These are phyloP conservation scores for Cutaneotrichosporon curvatum DNA, from an alignment of 1,284 basidiomycete genomes.

Conservation along the genomic window DNA sequence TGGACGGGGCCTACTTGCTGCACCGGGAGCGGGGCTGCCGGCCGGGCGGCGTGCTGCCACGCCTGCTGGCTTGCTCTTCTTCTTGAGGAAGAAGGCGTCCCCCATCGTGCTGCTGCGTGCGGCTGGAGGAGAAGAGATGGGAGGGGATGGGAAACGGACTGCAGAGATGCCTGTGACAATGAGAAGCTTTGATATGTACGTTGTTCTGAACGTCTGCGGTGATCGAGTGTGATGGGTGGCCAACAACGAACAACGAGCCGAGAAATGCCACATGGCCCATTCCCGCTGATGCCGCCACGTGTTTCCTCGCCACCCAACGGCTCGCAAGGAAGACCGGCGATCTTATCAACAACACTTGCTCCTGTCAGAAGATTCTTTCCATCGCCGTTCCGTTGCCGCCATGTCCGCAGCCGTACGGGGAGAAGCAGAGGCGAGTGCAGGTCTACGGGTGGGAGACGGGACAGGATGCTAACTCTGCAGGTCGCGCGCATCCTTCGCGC, in stretches of 20 bases:
- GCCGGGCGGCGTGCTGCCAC: constrained; percentile 1
- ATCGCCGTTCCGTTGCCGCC: background rate
- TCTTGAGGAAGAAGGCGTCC: constrained; percentile 33
- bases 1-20: too few relatives aligned
- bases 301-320: constrained; percentile 8
- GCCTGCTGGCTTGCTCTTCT: constrained; percentile 16
- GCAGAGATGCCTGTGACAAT: background rate
- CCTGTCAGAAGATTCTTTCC: too few relatives aligned
- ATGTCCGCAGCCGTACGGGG: constrained; percentile 26
- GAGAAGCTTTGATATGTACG: too few relatives aligned
- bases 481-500: constrained; percentile 50
- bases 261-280: background rate
- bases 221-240: background rate
- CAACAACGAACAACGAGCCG: background rate
- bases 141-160: background rate
- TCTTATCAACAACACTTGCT: too few relatives aligned
- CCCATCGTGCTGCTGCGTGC: constrained; percentile 21
- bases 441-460: background rate
- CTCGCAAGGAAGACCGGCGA: too few relatives aligned
- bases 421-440: constrained; percentile 30
- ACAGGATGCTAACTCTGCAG: constrained; percentile 27
- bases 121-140: background rate
- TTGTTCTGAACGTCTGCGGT: too few relatives aligned
- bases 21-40: too few relatives aligned
- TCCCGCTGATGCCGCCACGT: background rate